phyloP scores from a whole-genome alignment of 2,329 filamentous ascomycete species.

The Aspergillus ochraceoroseus region DNA sequence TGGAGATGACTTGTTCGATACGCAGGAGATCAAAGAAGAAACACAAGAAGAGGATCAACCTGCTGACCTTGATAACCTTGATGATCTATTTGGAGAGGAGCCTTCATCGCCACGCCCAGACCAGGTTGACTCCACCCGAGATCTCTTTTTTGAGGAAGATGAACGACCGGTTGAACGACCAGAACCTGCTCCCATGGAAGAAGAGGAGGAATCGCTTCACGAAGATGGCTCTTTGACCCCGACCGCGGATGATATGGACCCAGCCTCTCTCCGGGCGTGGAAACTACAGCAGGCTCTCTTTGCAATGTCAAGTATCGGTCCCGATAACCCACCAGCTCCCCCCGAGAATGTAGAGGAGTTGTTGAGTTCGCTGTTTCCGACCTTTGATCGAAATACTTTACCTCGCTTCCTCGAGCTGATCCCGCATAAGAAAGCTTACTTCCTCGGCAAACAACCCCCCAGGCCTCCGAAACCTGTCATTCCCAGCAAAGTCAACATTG shows the following conservation, averaged over 20 bases:
- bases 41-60: too few species aligned
- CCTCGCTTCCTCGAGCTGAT: constrained; percentile 79
- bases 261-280: constrained; percentile 40
- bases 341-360: constrained; percentile 70
- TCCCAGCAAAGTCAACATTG: constrained; percentile 81
- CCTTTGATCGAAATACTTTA: constrained; percentile 68
- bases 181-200: constrained; percentile 25
- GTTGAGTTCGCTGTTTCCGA: constrained; percentile 73
- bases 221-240: constrained; percentile 28
- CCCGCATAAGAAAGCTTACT: constrained; percentile 71
- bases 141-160: constrained; percentile 33
- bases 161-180: constrained; percentile 18
- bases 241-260: constrained; percentile 41
- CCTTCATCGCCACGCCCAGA: constrained; percentile 34
- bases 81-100: constrained; percentile 48
- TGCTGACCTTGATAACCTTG: constrained; percentile 40
- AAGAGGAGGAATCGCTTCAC: constrained; percentile 25
- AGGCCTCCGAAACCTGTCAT: constrained; percentile 78
- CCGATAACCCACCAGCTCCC: constrained; percentile 61
- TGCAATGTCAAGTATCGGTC: constrained; percentile 45
- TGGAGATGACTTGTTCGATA: constrained; percentile 40
- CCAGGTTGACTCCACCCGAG: constrained; percentile 30
- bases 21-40: constrained; percentile 21
- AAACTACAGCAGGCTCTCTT: constrained; percentile 47
- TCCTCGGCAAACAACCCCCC: constrained; percentile 69